These are phyloP conservation scores for Volvariella volvacea DNA, from an alignment of 1,284 basidiomycete species.

Conservation along the genomic window DNA sequence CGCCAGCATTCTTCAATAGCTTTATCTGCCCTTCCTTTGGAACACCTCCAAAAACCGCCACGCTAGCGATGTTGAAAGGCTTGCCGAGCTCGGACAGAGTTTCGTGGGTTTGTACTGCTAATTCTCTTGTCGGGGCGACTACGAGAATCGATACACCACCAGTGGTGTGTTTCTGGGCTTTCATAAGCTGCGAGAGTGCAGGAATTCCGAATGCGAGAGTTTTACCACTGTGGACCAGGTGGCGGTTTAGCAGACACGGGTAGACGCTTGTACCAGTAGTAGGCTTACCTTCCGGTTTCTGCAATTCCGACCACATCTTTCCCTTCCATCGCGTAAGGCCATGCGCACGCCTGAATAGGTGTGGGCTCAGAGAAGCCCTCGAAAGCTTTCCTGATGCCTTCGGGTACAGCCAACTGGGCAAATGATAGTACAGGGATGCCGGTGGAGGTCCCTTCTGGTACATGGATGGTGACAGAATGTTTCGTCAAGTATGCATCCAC, in stretches of 20 bases:
- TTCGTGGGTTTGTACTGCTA: constrained; percentile 92
- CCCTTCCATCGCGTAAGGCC: constrained; percentile 83
- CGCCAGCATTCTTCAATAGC: constrained; percentile 44
- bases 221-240: constrained; percentile 79
- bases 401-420: constrained; percentile 64
- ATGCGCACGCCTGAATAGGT: constrained; percentile 94
- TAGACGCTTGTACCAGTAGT: neutral
- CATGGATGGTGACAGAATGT: constrained; percentile 72
- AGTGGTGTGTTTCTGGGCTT: constrained; percentile 16
- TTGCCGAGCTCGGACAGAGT: constrained; percentile 77
- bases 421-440: constrained; percentile 78
- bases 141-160: constrained; percentile 69
- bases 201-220: constrained; percentile 96
- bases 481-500: constrained; percentile 61
- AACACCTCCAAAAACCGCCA: constrained; percentile 91
- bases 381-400: constrained; percentile 57
- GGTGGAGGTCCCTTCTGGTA: constrained; percentile 33
- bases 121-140: constrained; percentile 89
- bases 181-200: constrained; percentile 66
- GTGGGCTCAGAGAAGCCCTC: constrained; percentile 80
- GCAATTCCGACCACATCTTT: constrained; percentile 94
- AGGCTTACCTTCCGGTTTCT: constrained; percentile 83
- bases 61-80: constrained; percentile 70
- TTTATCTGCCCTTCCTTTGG: constrained; percentile 80
- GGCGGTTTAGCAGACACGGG: constrained; percentile 5